These are phyloP conservation scores for Sarocladium oryzae DNA, from an alignment of 2,329 filamentous ascomycete genomes.

Conservation along the genomic window DNA sequence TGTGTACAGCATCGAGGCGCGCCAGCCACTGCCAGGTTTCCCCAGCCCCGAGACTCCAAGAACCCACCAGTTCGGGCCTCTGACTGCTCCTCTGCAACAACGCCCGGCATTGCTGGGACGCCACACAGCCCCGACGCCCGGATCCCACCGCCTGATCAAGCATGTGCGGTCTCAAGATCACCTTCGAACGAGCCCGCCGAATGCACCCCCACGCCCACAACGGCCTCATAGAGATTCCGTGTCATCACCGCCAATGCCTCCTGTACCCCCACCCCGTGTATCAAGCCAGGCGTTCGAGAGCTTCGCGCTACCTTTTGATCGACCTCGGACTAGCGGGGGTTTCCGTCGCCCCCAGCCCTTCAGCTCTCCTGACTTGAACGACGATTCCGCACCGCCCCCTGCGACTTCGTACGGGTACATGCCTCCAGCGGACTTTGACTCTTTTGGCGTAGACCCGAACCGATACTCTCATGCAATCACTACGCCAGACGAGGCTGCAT, in stretches of 20 bases:
- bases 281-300: conserved; percentile 44
- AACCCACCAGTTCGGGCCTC: conserved; percentile 19
- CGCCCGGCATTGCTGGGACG: conserved; percentile 15
- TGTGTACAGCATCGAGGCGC: conserved; percentile 22
- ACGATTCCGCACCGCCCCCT: conserved; percentile 14
- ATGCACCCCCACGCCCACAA: conserved; percentile 34
- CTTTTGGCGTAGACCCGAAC: conserved; percentile 19
- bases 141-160: conserved; percentile 32
- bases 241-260: conserved; percentile 25
- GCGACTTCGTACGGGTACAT: conserved; percentile 9
- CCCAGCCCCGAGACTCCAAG: conserved; percentile 40
- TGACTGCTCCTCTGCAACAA: conserved; percentile 16
- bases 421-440: conserved; percentile 11
- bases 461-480: conserved; percentile 33
- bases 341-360: conserved; percentile 41
- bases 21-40: conserved; percentile 34
- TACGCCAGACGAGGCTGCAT: conserved; percentile 35
- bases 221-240: conserved; percentile 36
- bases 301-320: conserved; percentile 30
- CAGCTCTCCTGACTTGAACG: conserved; percentile 19
- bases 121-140: conserved; percentile 16
- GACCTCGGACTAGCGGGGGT: conserved; percentile 37
- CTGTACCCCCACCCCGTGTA: conserved; percentile 44
- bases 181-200: conserved; percentile 39
- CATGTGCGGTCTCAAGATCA: conserved; percentile 44